These are phyloP conservation scores for Candida glaebosa DNA, from an alignment of 805 yeast species.

Conservation along the genomic window DNA sequence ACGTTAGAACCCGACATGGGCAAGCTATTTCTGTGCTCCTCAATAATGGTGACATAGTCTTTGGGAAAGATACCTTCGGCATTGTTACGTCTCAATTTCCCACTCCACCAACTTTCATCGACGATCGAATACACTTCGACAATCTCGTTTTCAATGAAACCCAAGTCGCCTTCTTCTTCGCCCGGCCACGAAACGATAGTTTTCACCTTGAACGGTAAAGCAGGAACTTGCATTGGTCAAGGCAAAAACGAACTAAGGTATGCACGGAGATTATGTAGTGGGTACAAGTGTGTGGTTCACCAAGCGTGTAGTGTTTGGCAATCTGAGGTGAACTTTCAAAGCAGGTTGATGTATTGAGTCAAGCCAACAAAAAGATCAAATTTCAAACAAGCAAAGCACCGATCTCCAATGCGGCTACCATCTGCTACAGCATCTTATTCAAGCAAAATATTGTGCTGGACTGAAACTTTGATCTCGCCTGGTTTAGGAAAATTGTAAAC, in stretches of 20 bases:
- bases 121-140: slow-evolving; percentile 78
- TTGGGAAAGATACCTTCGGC: slow-evolving; percentile 84
- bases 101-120: slow-evolving; percentile 93
- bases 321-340: too few species aligned
- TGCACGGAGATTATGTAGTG: too few species aligned
- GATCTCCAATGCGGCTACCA: slow-evolving; percentile 1
- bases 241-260: too few species aligned
- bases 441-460: slow-evolving; percentile 1
- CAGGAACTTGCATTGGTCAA: slow-evolving; percentile 25
- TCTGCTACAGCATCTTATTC: background rate
- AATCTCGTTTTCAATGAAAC: slow-evolving; percentile 90
- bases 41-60: slow-evolving; percentile 69
- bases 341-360: too few species aligned
- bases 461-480: background rate
- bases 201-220: slow-evolving; percentile 67
- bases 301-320: too few species aligned
- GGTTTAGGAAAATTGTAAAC: background rate
- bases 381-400: background rate
- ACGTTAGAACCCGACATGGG: background rate
- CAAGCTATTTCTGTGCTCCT: slow-evolving; percentile 13
- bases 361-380: background rate
- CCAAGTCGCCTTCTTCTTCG: slow-evolving; percentile 81
- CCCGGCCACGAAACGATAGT: slow-evolving; percentile 95
- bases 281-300: too few species aligned
- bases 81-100: slow-evolving; percentile 73